These are phyloP conservation scores for Solanum microdontum DNA, from an alignment of 257 asterid species.

Conservation along the genomic window DNA sequence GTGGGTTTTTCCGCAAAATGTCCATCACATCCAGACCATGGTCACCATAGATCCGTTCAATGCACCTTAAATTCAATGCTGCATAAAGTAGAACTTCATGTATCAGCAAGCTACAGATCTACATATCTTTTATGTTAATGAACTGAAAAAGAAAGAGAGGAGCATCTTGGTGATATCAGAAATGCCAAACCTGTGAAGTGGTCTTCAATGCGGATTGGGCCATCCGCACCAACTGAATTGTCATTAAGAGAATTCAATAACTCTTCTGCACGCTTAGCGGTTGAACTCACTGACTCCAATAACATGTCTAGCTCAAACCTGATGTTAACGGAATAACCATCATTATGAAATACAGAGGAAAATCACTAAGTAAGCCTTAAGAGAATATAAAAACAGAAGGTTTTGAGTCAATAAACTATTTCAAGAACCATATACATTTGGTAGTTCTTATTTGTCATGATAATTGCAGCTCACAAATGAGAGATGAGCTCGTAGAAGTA, in stretches of 20 bases:
- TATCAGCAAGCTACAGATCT: neutral
- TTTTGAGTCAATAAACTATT: neutral
- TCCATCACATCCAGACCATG: conserved; percentile 37
- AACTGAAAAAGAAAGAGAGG: neutral
- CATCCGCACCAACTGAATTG: conserved; percentile 8
- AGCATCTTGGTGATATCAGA: neutral
- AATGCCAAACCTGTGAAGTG: conserved; percentile 23
- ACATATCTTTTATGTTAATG: neutral
- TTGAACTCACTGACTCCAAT: conserved; percentile 25
- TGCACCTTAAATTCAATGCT: conserved; percentile 34
- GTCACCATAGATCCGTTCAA: conserved; percentile 39
- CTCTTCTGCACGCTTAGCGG: conserved; percentile 31
- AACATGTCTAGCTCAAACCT: conserved; percentile 43
- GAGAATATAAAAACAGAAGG: neutral
- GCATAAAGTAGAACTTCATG: neutral
- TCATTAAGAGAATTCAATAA: conserved; percentile 19
- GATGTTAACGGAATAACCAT: neutral
- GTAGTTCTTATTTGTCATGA: neutral
- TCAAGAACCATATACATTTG: neutral
- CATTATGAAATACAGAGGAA: neutral
- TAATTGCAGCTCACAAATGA: neutral
- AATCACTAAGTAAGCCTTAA: neutral
- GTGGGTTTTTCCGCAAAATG: conserved; percentile 20
- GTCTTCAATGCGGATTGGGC: conserved; percentile 17
- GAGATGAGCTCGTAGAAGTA: neutral